A percentile compares a stretch with the other conserved stretches of the same genome.
phyloP scores from a whole-genome alignment of 768 basidiomycete species.

The Mycena floridula region DNA sequence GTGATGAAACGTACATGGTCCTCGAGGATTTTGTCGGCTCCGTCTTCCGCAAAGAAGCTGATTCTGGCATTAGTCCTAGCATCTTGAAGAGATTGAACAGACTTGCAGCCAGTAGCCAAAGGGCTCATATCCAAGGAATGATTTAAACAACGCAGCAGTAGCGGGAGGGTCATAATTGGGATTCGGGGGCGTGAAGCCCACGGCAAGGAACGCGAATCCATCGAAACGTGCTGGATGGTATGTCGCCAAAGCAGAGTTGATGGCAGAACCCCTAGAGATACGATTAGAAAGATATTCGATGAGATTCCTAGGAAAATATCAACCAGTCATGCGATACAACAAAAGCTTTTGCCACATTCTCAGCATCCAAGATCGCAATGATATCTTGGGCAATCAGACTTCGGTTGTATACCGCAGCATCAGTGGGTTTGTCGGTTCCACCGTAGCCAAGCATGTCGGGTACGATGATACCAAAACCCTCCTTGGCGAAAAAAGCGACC shows the following conservation, averaged over 20 bases:
- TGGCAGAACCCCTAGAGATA: slow-evolving; percentile 27
- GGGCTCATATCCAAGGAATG: slow-evolving; percentile 21
- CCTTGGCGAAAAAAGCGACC: slow-evolving; percentile 28
- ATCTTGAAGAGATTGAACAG: background rate
- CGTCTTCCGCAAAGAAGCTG: slow-evolving; percentile 27
- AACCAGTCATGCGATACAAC: slow-evolving; percentile 38
- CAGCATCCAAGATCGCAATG: slow-evolving; percentile 31
- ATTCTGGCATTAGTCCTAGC: no score
- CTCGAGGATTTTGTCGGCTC: slow-evolving; percentile 22
- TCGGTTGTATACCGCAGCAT: slow-evolving; percentile 18
- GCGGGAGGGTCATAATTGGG: slow-evolving; percentile 9
- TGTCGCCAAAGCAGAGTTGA: slow-evolving; percentile 31
- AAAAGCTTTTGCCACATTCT: slow-evolving; percentile 23
- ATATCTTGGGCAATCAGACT: slow-evolving; percentile 24
- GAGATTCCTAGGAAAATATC: background rate
- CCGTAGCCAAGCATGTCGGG: slow-evolving; percentile 45
- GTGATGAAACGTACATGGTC: slow-evolving; percentile 1
- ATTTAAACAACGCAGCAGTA: slow-evolving; percentile 8
- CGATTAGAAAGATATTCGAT: background rate
- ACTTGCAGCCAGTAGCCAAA: slow-evolving; percentile 25
- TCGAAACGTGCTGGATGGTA: slow-evolving; percentile 30
- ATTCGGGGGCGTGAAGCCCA: slow-evolving; percentile 26
- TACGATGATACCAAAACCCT: slow-evolving; percentile 37
- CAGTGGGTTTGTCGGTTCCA: slow-evolving; percentile 19
- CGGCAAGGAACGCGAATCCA: slow-evolving; percentile 31